Percentiles rank a stretch among this genome's conserved stretches.
These are phyloP conservation scores for Daedalea quercina DNA, from an alignment of 768 basidiomycete genomes.

Conservation along the genomic window DNA sequence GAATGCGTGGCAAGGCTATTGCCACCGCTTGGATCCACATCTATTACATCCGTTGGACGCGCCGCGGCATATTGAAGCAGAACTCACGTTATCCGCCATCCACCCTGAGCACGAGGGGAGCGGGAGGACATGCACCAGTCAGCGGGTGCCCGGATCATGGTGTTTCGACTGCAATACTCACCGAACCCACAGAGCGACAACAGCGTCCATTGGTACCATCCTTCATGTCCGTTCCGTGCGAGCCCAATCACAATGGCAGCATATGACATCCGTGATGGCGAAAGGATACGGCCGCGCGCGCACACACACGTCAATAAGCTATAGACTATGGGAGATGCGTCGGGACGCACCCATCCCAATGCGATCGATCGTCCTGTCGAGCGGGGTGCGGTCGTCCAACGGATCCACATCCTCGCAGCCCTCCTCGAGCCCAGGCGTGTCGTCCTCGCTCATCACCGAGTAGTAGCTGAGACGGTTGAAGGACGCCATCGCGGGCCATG, in stretches of 20 bases:
- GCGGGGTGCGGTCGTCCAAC: conserved; percentile 31
- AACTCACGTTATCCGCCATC: conserved; percentile 84
- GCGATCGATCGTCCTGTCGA: conserved; percentile 84
- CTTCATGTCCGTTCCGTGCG: conserved; percentile 27
- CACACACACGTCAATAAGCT: too few relatives aligned
- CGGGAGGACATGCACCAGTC: neutral
- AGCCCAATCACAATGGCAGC: neutral
- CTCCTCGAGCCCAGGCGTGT: conserved; percentile 1
- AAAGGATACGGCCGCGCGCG: too few relatives aligned
- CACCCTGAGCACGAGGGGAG: conserved; percentile 48
- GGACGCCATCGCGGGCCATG: conserved; percentile 22
- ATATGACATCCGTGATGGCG: neutral
- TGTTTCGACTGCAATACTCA: conserved; percentile 32
- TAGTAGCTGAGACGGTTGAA: conserved; percentile 35
- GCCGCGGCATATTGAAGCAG: conserved; percentile 1
- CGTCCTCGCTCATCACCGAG: conserved; percentile 14
- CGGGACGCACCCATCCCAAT: conserved; percentile 76
- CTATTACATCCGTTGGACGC: conserved; percentile 36
- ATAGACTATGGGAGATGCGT: neutral
- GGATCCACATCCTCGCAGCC: conserved; percentile 13
- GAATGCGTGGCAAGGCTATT: conserved; percentile 94
- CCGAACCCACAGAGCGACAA: conserved; percentile 85
- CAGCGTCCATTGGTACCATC: conserved; percentile 76
- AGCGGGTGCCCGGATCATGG: neutral
- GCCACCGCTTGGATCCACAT: conserved; percentile 93